Evolutionary conservation across 441 rosid species (phyloP).

Genomic region (Gossypium gossypioides): DNA sequence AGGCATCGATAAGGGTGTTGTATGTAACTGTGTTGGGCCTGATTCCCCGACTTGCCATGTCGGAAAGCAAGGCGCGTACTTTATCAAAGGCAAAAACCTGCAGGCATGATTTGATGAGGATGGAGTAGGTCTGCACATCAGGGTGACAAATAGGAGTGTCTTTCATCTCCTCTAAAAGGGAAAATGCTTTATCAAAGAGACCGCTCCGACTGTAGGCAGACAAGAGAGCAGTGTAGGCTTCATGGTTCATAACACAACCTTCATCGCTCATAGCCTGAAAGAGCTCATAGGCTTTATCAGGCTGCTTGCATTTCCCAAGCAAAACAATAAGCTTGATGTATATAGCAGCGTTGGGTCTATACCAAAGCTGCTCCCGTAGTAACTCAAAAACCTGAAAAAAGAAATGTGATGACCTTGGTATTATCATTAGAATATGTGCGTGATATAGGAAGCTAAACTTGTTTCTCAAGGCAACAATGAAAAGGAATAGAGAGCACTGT

Average conservation of each 20-base stretch:
- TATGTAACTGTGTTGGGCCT: constrained; percentile 68
- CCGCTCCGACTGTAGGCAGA: constrained; percentile 79
- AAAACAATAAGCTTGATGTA: constrained; percentile 71
- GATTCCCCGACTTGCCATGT: constrained; percentile 58
- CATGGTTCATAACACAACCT: constrained; percentile 56
- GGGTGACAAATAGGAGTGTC: constrained; percentile 52
- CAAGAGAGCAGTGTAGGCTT: constrained; percentile 63
- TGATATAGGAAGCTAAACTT: not conserved
- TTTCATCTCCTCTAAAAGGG: constrained; percentile 66
- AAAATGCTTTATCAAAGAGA: constrained; percentile 54
- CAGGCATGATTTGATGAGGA: constrained; percentile 79
- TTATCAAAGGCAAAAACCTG: constrained; percentile 56
- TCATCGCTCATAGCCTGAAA: constrained; percentile 66
- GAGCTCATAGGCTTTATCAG: constrained; percentile 65
- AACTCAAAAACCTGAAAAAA: constrained; percentile 62
- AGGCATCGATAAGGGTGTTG: constrained; percentile 76
- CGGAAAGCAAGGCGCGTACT: constrained; percentile 52
- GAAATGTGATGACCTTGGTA: not conserved
- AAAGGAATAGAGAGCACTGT: not conserved
- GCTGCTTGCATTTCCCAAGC: constrained; percentile 89
- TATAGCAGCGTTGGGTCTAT: constrained; percentile 53
- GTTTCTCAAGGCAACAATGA: not conserved
- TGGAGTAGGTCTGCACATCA: constrained; percentile 77
- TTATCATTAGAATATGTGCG: not conserved
- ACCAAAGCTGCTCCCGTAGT: constrained; percentile 73